Evolutionary conservation across 306 rosid genomes (phyloP).

Genomic region (Rubus parviflorus): DNA sequence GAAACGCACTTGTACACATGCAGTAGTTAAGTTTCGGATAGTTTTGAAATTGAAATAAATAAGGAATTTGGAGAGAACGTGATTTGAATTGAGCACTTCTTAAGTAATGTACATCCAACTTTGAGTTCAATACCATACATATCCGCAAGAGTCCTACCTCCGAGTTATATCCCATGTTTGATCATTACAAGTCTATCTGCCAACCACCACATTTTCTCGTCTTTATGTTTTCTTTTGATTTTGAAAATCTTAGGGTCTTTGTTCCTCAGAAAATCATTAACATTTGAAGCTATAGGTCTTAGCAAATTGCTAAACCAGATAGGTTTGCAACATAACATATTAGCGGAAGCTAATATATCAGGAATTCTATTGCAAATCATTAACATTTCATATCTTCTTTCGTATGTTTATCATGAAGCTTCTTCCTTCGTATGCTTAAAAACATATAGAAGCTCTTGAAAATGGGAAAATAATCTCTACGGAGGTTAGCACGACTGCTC

Average conservation of each 20-base stretch:
- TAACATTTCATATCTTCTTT: too few species aligned
- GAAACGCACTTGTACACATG: neutral
- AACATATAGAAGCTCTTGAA: neutral
- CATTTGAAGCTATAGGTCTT: neutral
- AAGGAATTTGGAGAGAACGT: neutral
- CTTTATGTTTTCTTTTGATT: neutral
- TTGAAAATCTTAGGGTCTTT: neutral
- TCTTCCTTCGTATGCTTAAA: neutral
- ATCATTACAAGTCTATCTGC: neutral
- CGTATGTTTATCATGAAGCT: too few species aligned
- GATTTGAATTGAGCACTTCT: neutral
- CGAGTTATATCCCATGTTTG: neutral
- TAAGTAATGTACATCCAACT: neutral
- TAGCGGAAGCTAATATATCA: too few species aligned
- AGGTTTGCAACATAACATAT: too few species aligned
- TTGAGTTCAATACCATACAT: neutral
- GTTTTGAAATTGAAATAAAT: neutral
- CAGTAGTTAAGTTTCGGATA: neutral
- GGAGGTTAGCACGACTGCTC: too few species aligned
- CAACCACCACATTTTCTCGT: neutral
- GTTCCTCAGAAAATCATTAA: neutral
- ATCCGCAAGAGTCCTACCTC: neutral
- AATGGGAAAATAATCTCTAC: too few species aligned
- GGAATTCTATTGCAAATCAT: too few species aligned
- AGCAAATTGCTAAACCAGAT: neutral